Conservation (phyloP, 371 early-diverging fungal species). For the Haplosporangium sp. region DNA sequence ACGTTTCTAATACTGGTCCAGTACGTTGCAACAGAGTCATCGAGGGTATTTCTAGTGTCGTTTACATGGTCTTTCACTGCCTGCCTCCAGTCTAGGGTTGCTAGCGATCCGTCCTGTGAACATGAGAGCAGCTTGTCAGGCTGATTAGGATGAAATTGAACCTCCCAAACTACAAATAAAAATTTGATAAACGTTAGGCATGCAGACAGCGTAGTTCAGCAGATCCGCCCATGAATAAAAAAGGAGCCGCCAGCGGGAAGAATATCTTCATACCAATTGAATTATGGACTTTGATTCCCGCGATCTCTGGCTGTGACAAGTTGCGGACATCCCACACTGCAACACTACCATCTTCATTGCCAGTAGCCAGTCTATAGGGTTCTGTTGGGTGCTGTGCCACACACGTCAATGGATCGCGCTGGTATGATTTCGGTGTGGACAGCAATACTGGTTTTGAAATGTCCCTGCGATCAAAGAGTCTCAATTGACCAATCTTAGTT, state of each 20-base stretch:
- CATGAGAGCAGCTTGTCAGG: slow-evolving; percentile 10
- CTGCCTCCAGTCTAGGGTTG: slow-evolving; percentile 14
- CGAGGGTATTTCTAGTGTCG: slow-evolving; percentile 5
- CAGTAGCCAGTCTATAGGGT: slow-evolving; percentile 1
- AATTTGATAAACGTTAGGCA: too few species aligned
- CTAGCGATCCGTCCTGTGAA: slow-evolving; percentile 15
- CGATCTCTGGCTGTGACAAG: slow-evolving; percentile 8
- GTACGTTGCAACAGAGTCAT: slow-evolving; percentile 11
- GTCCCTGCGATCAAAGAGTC: slow-evolving; percentile 16
- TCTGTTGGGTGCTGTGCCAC: slow-evolving; percentile 14
- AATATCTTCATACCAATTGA: slow-evolving; percentile 10
- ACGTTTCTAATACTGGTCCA: slow-evolving; percentile 15
- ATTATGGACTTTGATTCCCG: slow-evolving; percentile 10
- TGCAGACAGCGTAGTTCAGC: too few species aligned
- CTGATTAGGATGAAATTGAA: slow-evolving; percentile 11
- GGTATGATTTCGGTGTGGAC: background rate
- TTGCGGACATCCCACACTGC: slow-evolving; percentile 16
- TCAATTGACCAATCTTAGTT: slow-evolving; percentile 13
- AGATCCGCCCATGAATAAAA: too few species aligned
- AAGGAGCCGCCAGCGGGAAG: too few species aligned
- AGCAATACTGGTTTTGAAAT: slow-evolving; percentile 2
- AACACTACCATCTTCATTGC: slow-evolving; percentile 10
- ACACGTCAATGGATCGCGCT: slow-evolving; percentile 4
- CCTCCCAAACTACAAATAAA: slow-evolving; percentile 5
- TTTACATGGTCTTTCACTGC: slow-evolving; percentile 4